Conservation (phyloP, 2,329 filamentous ascomycete genomes). For the Aspergillus hortae region DNA sequence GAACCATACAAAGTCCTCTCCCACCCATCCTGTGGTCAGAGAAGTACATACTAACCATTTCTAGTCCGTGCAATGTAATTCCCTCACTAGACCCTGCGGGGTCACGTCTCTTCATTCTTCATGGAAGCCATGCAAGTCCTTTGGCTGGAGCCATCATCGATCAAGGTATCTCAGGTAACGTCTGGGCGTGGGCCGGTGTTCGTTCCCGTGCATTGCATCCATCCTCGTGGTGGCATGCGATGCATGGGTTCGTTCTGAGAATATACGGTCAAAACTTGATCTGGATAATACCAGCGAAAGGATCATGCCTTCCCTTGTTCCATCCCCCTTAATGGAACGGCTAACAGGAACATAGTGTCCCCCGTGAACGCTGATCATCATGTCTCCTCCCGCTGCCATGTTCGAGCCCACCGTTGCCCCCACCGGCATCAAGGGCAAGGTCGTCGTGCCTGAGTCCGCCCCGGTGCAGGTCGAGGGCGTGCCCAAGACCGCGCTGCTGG, state of each 20-base stretch:
- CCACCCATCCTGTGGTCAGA: not conserved
- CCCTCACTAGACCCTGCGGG: constrained; percentile 8
- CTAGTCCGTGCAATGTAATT: constrained; percentile 23
- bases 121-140: constrained; percentile 38
- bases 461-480: constrained; percentile 31
- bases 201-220: constrained; percentile 36
- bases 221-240: constrained; percentile 4
- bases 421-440: constrained; percentile 40
- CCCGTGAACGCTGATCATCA: constrained; percentile 43
- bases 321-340: constrained; percentile 37
- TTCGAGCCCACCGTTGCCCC: constrained; percentile 47
- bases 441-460: constrained; percentile 41
- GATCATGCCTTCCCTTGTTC: constrained; percentile 76
- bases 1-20: constrained; percentile 16
- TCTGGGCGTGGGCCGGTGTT: constrained; percentile 65
- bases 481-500: constrained; percentile 53
- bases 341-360: constrained; percentile 32
- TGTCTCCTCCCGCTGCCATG: constrained; percentile 75
- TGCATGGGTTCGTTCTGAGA: constrained; percentile 55
- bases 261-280: constrained; percentile 95
- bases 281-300: constrained; percentile 99
- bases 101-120: not conserved
- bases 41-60: constrained; percentile 9
- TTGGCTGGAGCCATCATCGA: constrained; percentile 41
- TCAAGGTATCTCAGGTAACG: constrained; percentile 49